Conservation (phyloP, 2,329 filamentous ascomycete genomes). For the Cercospora sesami region DNA sequence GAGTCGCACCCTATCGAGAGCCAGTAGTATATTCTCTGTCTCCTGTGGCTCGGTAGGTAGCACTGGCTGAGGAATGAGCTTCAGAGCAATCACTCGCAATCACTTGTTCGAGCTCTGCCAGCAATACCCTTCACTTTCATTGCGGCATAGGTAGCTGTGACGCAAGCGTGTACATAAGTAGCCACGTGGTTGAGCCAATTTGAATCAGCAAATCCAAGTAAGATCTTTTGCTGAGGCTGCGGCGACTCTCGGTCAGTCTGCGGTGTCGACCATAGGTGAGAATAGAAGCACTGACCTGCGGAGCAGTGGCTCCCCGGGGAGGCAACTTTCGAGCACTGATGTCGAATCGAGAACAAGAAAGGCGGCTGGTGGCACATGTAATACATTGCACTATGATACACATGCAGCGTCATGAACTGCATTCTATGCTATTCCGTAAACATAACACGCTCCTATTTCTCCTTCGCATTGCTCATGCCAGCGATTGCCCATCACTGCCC, state of each 20-base stretch:
- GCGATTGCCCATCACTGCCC: background rate
- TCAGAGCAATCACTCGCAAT: background rate
- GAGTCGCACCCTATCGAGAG: background rate
- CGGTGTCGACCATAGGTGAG: background rate
- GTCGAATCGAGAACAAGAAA: background rate
- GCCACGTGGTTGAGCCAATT: background rate
- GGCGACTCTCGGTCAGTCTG: background rate
- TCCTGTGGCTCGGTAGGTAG: background rate
- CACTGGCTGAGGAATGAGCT: background rate
- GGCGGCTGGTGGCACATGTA: background rate
- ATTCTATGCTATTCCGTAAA: background rate
- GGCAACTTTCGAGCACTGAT: no score
- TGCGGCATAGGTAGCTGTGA: background rate
- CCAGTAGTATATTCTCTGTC: background rate
- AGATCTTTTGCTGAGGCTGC: background rate
- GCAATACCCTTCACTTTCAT: background rate
- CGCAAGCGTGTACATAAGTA: background rate
- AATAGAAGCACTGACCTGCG: background rate
- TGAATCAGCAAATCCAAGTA: background rate
- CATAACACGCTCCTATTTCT: background rate
- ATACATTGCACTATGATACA: conserved; percentile 15
- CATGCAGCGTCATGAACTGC: conserved; percentile 6
- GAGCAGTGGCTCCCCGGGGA: background rate
- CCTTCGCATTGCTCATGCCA: background rate
- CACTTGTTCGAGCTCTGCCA: background rate